Base-by-base conservation (phyloP, 768 basidiomycete species). In the Rhizopogon rudus region DNA sequence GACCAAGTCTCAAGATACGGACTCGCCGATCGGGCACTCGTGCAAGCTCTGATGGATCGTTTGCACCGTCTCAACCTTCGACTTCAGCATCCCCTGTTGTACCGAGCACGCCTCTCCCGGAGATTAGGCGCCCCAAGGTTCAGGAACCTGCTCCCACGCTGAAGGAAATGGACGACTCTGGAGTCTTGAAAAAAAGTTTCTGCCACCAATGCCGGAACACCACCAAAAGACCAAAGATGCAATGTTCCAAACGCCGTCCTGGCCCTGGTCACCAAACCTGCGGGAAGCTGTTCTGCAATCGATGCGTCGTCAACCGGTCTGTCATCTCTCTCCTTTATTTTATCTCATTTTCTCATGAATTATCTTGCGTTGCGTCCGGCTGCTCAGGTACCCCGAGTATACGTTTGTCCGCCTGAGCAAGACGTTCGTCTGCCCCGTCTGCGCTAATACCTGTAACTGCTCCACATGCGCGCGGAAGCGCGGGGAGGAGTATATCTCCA, bases 371-470 rank as follows among this genome's bases (percentile, higher is more conserved):
- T 7, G 7, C 16, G 5, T 53, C 40, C 3, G 13, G 49, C 39
- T 35, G 12, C 4, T 33, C 52, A 77, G 77, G 57, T 77, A 77
- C 51, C 71, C 74, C 1, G 67, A 73, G 16, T 53, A 75, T 54
- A 64, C 63, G 28, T 77, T 77, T 55, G 65, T 74, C 33, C 44
- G 61, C 35, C 62, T 54, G 17, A 67, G 58, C 40, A 57, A 59
- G 3, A 52, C 62, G 6, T 77, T 75, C 51, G 53, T 60, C 22
- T 84, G 83, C 59, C 82, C 82, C 0, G 59, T 25, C 13, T 84
- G 81, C 60, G 60, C 63, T 3, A 60, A 67, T 10, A 74, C 57
- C 10, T 84, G 82, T 65, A 80, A 77, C 44, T 84, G 82, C 61
- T 76, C 78, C 10, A 0, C 5, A 0, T 83, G 81, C 59, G 69